Base-by-base conservation (phyloP, 2,329 filamentous ascomycete species). In the Ophiostoma perfectum region DNA sequence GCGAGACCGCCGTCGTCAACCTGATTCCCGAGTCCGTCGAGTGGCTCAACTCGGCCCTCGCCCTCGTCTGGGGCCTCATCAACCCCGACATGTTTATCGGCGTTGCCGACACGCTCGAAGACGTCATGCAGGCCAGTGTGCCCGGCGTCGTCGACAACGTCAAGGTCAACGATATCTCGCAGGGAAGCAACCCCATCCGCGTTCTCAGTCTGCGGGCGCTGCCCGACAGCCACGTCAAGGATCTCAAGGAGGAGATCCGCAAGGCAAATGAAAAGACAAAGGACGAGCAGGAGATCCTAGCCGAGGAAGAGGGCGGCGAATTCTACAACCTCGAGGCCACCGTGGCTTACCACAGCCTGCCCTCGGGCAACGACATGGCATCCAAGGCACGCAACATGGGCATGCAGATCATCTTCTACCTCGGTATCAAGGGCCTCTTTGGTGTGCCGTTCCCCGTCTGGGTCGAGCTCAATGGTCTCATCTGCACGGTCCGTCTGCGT, bases 111-210 rank as follows among this genome's bases (percentile, higher is more conserved):
- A 97, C 91, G 12, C 85, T 95, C 5, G 91, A 95, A 78, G 94
- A 98, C 76, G 91, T 98, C 72, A 98, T 98, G 94, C 93, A 96
- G 77, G 94, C 93, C 27, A 97, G 92, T 0, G 90, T 97, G 0
- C 95, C 95, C 0, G 88, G 90, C 1, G 81, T 98, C 52, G 93
- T 99, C 72, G 93, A 98, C 77, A 95, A 97, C 72, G 93, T 99
- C 63, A 90, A 94, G 72, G 92, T 98, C 36, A 93, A 93, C 70
- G 93, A 97, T 74, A 97, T 99, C 74, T 92, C 92, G 65, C 95
- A 98, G 78, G 95, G 95, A 41, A 92, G 84, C 78, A 97, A 97
- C 73, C 92, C 95, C 0, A 82, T 98, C 68, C 88, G 94, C 8
- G 91, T 98, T 66, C 83, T 98, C 64, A 96, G 92, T 76, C 83